Evolutionary conservation across 345 rosid species (phyloP), one percentile per base, ranked within the genome.

Genomic region (Capsella bursapastoris): DNA sequence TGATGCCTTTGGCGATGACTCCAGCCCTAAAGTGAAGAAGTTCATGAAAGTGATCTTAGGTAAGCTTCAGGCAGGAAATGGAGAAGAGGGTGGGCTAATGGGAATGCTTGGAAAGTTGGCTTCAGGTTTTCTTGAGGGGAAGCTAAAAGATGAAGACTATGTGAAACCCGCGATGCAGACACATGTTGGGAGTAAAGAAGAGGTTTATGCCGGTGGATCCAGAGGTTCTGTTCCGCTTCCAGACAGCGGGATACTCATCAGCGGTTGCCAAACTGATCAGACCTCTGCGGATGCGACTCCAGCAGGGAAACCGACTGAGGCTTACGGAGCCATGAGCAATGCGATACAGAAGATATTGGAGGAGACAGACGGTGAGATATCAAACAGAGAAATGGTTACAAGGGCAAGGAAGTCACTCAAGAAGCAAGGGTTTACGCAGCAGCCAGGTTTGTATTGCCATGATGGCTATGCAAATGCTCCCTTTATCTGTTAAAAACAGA

Each of bases 21-120:
- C 99, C 16, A 95, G 92, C 76, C 97, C 99, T 5, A 95, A 95
- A 77, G 99, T 95, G 85, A 95, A 95, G 89, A 95, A 95, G 76
- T 91, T 95, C 68, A 92, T 95, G 99, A 90, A 92, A 50, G 85
- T 92, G 55, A 78, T 95, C 18, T 44, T 89, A 71, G 72, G 74
- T 80, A 95, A 91, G 73, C 87, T 91, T 61, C 82, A 87, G 22
- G 7, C 64, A 27, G 85, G 77, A 12, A 74, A 75, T 12, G 87
- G 85, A 13, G 81, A 82, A 45, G 71, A 16, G 50, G 89, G 96
- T 52, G 97, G 97, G 28, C 68, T 95, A 70, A 57, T 92, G 79
- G 99, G 99, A 16, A 85, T 86, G 88, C 91, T 95, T 15, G 97
- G 99, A 9, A 76, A 77, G 45, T 81, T 94, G 52, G 98, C 98